These are phyloP conservation scores for Fusarium longipes DNA, from an alignment of 2,329 filamentous ascomycete species.

Conservation along the genomic window DNA sequence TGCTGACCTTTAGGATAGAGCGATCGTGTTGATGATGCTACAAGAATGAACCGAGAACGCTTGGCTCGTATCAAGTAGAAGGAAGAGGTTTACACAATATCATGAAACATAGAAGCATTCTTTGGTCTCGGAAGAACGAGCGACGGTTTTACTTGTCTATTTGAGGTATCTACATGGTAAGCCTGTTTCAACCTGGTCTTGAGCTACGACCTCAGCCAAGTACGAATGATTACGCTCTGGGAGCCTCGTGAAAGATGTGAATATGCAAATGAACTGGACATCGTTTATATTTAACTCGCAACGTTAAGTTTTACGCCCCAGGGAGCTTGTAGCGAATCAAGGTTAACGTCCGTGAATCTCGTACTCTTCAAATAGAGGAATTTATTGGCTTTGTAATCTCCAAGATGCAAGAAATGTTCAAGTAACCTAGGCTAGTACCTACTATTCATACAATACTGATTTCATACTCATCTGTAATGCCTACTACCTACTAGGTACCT, in stretches of 20 bases:
- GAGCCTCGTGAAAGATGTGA: not conserved
- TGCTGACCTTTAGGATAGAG: conserved; percentile 65
- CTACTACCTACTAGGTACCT: no score
- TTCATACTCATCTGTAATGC: no score
- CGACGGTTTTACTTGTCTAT: conserved; percentile 20
- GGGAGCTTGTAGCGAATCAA: no score
- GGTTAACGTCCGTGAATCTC: not conserved
- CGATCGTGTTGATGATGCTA: conserved; percentile 84
- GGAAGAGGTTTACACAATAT: conserved; percentile 21
- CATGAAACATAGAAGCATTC: conserved; percentile 12
- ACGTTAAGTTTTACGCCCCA: not conserved
- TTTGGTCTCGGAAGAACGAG: conserved; percentile 2
- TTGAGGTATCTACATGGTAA: not conserved
- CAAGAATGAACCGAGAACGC: conserved; percentile 80
- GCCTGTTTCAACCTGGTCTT: conserved; percentile 2
- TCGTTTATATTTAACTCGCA: not conserved
- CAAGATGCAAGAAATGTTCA: no score
- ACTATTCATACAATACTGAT: no score
- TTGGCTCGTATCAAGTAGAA: conserved; percentile 69
- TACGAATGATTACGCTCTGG: not conserved
- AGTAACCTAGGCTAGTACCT: no score
- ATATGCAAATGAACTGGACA: conserved; percentile 6
- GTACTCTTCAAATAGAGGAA: not conserved
- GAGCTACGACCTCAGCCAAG: conserved; percentile 3
- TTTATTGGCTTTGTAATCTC: not conserved